These are phyloP conservation scores for Triglochin maritima DNA, from an alignment of 106 monocot genomes.

Conservation along the genomic window DNA sequence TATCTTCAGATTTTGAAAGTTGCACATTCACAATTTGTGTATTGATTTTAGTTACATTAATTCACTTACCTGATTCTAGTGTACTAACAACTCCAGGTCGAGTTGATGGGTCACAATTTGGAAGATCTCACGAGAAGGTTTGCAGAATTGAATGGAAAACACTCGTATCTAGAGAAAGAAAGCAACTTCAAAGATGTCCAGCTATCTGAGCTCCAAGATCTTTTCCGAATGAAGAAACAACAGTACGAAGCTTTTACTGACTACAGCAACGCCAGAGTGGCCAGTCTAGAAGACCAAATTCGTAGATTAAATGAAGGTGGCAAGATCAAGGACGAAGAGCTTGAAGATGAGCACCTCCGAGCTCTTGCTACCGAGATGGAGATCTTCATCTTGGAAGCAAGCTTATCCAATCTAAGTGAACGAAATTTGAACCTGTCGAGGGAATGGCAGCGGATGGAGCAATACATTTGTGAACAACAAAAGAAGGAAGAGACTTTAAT, in stretches of 20 bases:
- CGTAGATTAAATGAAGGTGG: conserved; percentile 31
- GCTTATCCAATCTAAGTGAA: conserved; percentile 42
- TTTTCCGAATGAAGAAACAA: conserved; percentile 28
- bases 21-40: too few relatives aligned
- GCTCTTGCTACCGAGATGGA: conserved; percentile 29
- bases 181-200: conserved; percentile 19
- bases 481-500: conserved; percentile 14
- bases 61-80: too few relatives aligned
- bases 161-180: conserved; percentile 30
- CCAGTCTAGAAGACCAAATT: conserved; percentile 21
- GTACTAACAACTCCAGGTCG: conserved; percentile 27
- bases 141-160: conserved; percentile 25
- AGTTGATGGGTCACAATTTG: conserved; percentile 24
- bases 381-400: conserved; percentile 38
- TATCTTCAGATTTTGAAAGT: too few relatives aligned
- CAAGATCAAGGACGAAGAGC: conserved; percentile 21
- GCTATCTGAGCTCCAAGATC: conserved; percentile 33
- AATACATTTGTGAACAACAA: conserved; percentile 26
- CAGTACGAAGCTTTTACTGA: conserved; percentile 30
- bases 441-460: conserved; percentile 29
- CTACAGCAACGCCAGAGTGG: conserved; percentile 21
- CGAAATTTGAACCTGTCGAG: conserved; percentile 34
- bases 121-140: conserved; percentile 23
- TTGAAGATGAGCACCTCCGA: conserved; percentile 34
- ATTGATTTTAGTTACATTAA: too few relatives aligned